Evolutionary conservation across 2,329 filamentous ascomycete genomes (phyloP), one percentile per base, ranked within the genome.

Genomic region (Colletotrichum sp.): DNA sequence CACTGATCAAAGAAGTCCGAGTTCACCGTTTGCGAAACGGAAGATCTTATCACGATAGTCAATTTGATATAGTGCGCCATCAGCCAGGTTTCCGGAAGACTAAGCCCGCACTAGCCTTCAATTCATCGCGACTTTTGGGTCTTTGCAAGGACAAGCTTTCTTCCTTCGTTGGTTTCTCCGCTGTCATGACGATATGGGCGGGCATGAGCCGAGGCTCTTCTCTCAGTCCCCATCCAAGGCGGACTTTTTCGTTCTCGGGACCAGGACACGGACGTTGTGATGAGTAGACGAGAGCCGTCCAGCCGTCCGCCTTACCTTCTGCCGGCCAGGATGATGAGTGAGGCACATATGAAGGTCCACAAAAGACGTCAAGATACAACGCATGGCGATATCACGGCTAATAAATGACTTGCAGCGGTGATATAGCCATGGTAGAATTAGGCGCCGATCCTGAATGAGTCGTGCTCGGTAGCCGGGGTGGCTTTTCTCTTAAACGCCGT

Each of bases 311-410:
- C 43, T 48, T 13, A 48, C 38, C 36, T 48, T 48, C n/a, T 48
- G 0, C 0, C n/a, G 43, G n/a, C n/a, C 4, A 13, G 43, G n/a
- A 21, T 13, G 10, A 1, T 48, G 0, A 48, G 43, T 48, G n/a
- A 21, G 43, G n/a, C 43, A 48, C 16, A 34, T 8, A 30, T 15
- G 30, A n/a, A 61, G 58, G 13, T 13, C 58, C 58, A 32, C n/a
- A 32, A 13, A 61, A 61, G n/a, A 34, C 58, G 28, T 34, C 58
- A 61, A 32, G 18, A 28, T 12, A n/a, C 28, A n/a, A 61, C 28
- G 8, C 30, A 13, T 13, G 58, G n/a, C 28, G 30, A 61, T 61
- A 61, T 61, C 58, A 34, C 58, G 58, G 58, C 28, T 34, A 32
- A 3, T 34, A 9, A 61, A 61, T 61, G 58, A 34, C 58, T 32